Conservation (phyloP, 805 yeast species). For the Candida maesae region DNA sequence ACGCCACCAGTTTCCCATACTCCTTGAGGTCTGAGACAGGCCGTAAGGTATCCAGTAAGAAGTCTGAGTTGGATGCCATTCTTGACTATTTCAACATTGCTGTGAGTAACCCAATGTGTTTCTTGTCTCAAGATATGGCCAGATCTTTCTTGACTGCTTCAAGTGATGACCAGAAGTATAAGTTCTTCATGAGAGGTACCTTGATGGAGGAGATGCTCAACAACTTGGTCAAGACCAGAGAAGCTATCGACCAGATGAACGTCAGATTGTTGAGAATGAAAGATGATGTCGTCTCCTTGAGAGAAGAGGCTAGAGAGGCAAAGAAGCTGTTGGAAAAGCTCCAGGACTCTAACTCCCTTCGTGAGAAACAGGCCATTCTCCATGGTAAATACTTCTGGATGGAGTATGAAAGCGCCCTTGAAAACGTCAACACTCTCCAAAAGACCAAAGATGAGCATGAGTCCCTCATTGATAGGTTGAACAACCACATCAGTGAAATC, state of each 20-base stretch:
- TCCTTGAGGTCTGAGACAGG: slow-evolving; percentile 50
- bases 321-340: slow-evolving; percentile 37
- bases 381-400: slow-evolving; percentile 51
- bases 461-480: slow-evolving; percentile 8
- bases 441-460: slow-evolving; percentile 12
- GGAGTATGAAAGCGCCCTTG: slow-evolving; percentile 28
- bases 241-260: slow-evolving; percentile 34
- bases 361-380: slow-evolving; percentile 35
- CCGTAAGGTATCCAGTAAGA: slow-evolving; percentile 53
- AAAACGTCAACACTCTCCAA: slow-evolving; percentile 15
- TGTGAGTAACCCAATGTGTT: slow-evolving; percentile 87
- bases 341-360: slow-evolving; percentile 38
- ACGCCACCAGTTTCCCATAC: slow-evolving; percentile 47
- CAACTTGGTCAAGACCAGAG: slow-evolving; percentile 43
- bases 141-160: slow-evolving; percentile 81
- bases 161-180: slow-evolving; percentile 66
- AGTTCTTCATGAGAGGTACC: slow-evolving; percentile 78
- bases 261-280: slow-evolving; percentile 37
- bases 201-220: slow-evolving; percentile 61
- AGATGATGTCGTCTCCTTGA: slow-evolving; percentile 36
- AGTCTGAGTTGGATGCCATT: slow-evolving; percentile 62
- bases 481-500: slow-evolving; percentile 2
- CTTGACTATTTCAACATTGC: slow-evolving; percentile 69
- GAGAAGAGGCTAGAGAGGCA: slow-evolving; percentile 40
- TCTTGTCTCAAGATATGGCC: slow-evolving; percentile 91